These are phyloP conservation scores for Monilinia aucupariae DNA, from an alignment of 2,329 filamentous ascomycete species.

Conservation along the genomic window DNA sequence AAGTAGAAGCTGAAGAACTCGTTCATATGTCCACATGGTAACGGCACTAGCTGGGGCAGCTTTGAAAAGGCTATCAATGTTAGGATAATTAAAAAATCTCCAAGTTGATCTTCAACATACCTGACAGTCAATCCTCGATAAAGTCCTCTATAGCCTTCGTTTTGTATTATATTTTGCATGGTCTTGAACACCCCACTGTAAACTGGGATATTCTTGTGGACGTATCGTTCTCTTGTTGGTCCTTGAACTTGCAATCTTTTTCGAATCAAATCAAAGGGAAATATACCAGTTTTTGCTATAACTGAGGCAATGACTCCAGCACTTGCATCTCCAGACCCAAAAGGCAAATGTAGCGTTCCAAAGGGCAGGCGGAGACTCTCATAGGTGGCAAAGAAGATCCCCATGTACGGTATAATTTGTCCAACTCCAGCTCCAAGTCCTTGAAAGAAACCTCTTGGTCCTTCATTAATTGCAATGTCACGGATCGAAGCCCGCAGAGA, in stretches of 20 bases:
- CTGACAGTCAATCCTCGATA: conserved; percentile 84
- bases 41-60: conserved; percentile 76
- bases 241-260: conserved; percentile 96
- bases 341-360: conserved; percentile 51
- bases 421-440: conserved; percentile 74
- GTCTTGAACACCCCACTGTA: conserved; percentile 65
- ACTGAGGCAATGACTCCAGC: conserved; percentile 77
- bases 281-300: conserved; percentile 80
- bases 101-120: conserved; percentile 19
- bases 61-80: conserved; percentile 62
- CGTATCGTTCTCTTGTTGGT: conserved; percentile 71
- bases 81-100: neutral
- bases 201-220: conserved; percentile 81
- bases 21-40: conserved; percentile 74
- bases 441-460: conserved; percentile 75
- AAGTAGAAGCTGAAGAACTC: conserved; percentile 42
- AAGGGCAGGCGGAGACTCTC: conserved; percentile 65
- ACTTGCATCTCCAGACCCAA: conserved; percentile 75
- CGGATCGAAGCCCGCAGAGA: conserved; percentile 63
- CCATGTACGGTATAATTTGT: conserved; percentile 96
- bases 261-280: conserved; percentile 85
- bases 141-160: conserved; percentile 72
- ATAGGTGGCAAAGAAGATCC: conserved; percentile 87
- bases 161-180: conserved; percentile 59
- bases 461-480: conserved; percentile 73